phyloP scores from a whole-genome alignment of 371 early-diverging fungal species.

The Mortierella sp. region DNA sequence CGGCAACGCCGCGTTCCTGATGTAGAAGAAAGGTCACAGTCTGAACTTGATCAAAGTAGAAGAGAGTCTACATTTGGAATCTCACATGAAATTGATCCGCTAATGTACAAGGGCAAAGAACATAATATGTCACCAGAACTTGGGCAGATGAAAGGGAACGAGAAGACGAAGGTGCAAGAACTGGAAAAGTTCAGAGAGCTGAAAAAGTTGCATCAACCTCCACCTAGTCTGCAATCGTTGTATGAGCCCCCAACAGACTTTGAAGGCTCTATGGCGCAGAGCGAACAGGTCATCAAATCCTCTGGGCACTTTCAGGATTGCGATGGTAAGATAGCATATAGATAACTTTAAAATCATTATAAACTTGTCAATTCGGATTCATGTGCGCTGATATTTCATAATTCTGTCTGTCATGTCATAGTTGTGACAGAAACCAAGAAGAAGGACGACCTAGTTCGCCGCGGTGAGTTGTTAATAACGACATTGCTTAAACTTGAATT shows the following conservation, averaged over 20 bases:
- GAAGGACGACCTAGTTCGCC: neutral
- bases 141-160: neutral
- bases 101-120: neutral
- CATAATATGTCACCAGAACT: neutral
- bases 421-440: neutral
- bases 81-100: slow-evolving; percentile 1
- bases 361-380: no score
- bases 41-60: neutral
- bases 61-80: neutral
- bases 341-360: no score
- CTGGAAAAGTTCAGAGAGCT: neutral
- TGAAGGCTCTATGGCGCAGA: no score
- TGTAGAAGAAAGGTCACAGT: neutral
- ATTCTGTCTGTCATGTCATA: neutral
- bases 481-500: no score
- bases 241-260: neutral
- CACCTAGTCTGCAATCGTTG: neutral
- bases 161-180: neutral
- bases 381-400: no score
- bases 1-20: neutral
- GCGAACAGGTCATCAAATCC: no score
- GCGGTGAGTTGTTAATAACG: neutral
- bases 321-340: neutral
- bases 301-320: neutral
- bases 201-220: neutral